A percentile compares a stretch with the other conserved stretches of the same genome.
These are phyloP conservation scores for Tephrocybe sp. DNA, from an alignment of 768 basidiomycete genomes.

Conservation along the genomic window DNA sequence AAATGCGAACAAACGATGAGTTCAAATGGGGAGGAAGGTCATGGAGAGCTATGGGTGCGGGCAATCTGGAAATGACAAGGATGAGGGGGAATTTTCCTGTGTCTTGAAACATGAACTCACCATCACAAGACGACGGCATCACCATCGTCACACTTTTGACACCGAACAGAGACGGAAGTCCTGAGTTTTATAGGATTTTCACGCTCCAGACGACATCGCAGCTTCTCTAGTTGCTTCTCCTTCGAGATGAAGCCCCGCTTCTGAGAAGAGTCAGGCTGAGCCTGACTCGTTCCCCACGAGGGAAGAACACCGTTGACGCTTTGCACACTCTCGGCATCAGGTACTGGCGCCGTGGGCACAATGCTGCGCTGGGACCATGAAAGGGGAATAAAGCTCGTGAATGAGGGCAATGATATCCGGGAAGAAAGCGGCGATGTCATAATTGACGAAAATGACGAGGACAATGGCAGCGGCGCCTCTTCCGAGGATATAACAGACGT, in stretches of 20 bases:
- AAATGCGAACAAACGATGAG: slow-evolving; percentile 9
- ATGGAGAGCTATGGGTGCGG: slow-evolving; percentile 17
- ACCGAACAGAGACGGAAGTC: slow-evolving; percentile 28
- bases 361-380: slow-evolving; percentile 47
- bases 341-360: slow-evolving; percentile 17
- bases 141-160: slow-evolving; percentile 37
- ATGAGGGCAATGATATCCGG: slow-evolving; percentile 56
- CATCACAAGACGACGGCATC: slow-evolving; percentile 40
- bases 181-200: slow-evolving; percentile 30
- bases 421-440: slow-evolving; percentile 53
- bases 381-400: slow-evolving; percentile 59
- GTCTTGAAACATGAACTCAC: slow-evolving; percentile 19
- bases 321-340: not conserved
- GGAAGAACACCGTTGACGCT: not conserved
- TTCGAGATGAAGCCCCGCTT: slow-evolving; percentile 53
- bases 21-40: slow-evolving; percentile 15
- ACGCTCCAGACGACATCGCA: slow-evolving; percentile 51
- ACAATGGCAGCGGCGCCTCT: slow-evolving; percentile 23
- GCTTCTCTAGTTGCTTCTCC: slow-evolving; percentile 63
- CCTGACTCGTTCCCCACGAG: not conserved
- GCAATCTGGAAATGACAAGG: not conserved
- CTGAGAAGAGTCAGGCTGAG: slow-evolving; percentile 1
- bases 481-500: slow-evolving; percentile 6
- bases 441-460: slow-evolving; percentile 43
- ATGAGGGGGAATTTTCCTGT: not conserved